Base-by-base conservation (phyloP, 257 asterid genomes). In the Agastache rugosa region DNA sequence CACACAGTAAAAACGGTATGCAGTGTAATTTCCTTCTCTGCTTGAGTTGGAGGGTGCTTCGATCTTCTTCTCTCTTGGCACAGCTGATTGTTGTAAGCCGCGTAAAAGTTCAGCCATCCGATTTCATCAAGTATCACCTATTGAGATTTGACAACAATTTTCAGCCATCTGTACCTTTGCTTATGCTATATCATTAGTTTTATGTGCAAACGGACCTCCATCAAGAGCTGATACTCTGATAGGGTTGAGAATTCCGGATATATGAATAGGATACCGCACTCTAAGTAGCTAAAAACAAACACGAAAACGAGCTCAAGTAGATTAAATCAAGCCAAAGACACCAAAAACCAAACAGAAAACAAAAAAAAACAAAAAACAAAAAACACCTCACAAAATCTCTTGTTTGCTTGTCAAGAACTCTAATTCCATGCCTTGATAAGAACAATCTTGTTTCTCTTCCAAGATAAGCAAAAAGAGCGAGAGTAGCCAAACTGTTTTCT, bases 391-490 rank as follows among this genome's bases (percentile, higher is more conserved):
- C 82, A 77, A 91, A 81, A 72, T 87, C 86, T 47, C 80, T 82
- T 42, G 88, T 81, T 48, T 81, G 91, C 69, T 89, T 89, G 37
- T 91, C 92, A 48, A 80, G 73, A 78, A 87, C 97, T 73, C 80
- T 81, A 56, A 91, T 76, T 41, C 85, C 82, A 77, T 86, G 83
- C 77, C 86, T 81, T 19, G 87, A 81, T 68, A 91, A 86, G 76
- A 85, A 89, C 55, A 87, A 67, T 54, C 97, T 81, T n/a, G 97
- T 82, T 79, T 87, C 92, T 85, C 92, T 89, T 81, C 97, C 97
- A 19, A 91, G 81, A 79, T 87, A 87, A 59, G 92, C 89, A 77
- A 91, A 91, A 60, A 91, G 86, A 2, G 90, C 97, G 23, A 89
- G 71, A n/a, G 88, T 86, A 65, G 90, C 87, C 86, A 91, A 85